Evolutionary conservation across 2,329 filamentous ascomycete species (phyloP).

Genomic region (Calonectria hongkongensis): DNA sequence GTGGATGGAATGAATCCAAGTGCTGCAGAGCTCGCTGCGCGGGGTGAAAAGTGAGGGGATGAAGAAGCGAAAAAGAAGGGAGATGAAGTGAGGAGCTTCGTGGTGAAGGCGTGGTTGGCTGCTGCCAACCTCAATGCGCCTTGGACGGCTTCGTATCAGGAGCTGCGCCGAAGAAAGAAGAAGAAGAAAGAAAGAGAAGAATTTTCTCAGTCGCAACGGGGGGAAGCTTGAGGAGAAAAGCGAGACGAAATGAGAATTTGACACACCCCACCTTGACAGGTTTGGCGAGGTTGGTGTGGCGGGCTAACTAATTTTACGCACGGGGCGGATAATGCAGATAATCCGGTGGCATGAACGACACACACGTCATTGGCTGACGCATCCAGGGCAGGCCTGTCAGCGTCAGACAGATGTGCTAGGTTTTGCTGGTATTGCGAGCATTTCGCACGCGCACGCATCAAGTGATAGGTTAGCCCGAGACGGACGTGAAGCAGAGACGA

Average conservation of each 20-base stretch:
- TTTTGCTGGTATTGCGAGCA: constrained; percentile 27
- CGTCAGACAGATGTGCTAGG: constrained; percentile 22
- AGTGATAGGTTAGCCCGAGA: constrained; percentile 38
- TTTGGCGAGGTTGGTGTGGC: constrained; percentile 53
- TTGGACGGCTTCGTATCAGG: constrained; percentile 53
- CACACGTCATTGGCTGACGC: constrained; percentile 53
- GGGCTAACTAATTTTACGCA: constrained; percentile 41
- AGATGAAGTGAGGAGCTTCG: constrained; percentile 63
- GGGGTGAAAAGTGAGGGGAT: constrained; percentile 65
- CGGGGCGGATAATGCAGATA: constrained; percentile 40
- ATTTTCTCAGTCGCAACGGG: constrained; percentile 48
- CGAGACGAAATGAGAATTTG: constrained; percentile 58
- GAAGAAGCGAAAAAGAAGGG: constrained; percentile 72
- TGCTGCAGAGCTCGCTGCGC: constrained; percentile 82
- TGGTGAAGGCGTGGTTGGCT: constrained; percentile 63
- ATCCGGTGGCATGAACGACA: constrained; percentile 39
- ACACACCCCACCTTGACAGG: constrained; percentile 52
- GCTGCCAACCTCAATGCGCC: constrained; percentile 63
- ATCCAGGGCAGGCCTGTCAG: constrained; percentile 9
- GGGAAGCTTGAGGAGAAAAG: constrained; percentile 47
- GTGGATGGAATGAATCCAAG: constrained; percentile 69
- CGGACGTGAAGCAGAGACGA: constrained; percentile 24
- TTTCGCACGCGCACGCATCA: constrained; percentile 37
- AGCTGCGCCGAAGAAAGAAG: constrained; percentile 49
- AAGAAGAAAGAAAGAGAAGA: constrained; percentile 42